Evolutionary conservation across 2,329 filamentous ascomycete genomes (phyloP).

Genomic region (Magnaporthiopsis incrustans): DNA sequence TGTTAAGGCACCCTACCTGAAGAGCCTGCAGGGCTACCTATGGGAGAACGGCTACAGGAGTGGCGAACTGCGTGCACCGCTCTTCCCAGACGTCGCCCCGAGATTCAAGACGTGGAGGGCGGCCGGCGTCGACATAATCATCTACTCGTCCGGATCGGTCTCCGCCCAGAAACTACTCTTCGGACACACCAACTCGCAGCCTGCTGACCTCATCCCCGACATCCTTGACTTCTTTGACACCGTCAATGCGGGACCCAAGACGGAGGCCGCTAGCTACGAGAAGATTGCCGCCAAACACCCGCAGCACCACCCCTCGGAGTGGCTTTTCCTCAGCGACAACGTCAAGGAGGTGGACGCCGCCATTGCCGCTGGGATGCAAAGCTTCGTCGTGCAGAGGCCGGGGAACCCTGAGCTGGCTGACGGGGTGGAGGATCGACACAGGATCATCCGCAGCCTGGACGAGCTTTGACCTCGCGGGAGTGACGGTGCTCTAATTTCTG

Average conservation of each 20-base stretch:
- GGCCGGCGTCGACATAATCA: conserved; percentile 53
- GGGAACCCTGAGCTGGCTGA: conserved; percentile 59
- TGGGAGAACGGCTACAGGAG: conserved; percentile 68
- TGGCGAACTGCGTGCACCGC: conserved; percentile 60
- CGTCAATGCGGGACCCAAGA: conserved; percentile 70
- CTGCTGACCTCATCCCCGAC: conserved; percentile 49
- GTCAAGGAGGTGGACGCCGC: conserved; percentile 60
- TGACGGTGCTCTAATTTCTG: background rate
- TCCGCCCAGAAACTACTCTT: conserved; percentile 76
- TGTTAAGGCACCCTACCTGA: conserved; percentile 69
- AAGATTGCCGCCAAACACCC: conserved; percentile 48
- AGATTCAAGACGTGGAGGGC: conserved; percentile 52
- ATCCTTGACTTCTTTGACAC: conserved; percentile 71
- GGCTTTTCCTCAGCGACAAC: conserved; percentile 79
- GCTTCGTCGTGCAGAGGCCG: conserved; percentile 54
- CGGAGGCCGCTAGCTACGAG: conserved; percentile 56
- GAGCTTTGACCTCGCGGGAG: conserved; percentile 12
- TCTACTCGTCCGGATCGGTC: conserved; percentile 77
- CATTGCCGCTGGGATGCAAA: conserved; percentile 53
- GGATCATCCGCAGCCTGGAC: conserved; percentile 24
- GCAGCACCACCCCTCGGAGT: conserved; percentile 39
- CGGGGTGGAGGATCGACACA: conserved; percentile 22
- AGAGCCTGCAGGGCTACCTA: conserved; percentile 70
- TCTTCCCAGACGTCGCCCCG: conserved; percentile 67
- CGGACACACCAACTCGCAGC: conserved; percentile 51